Evolutionary conservation across 169 alveolate species (phyloP).

Genomic region (Cryptosporidium andersoni): DNA sequence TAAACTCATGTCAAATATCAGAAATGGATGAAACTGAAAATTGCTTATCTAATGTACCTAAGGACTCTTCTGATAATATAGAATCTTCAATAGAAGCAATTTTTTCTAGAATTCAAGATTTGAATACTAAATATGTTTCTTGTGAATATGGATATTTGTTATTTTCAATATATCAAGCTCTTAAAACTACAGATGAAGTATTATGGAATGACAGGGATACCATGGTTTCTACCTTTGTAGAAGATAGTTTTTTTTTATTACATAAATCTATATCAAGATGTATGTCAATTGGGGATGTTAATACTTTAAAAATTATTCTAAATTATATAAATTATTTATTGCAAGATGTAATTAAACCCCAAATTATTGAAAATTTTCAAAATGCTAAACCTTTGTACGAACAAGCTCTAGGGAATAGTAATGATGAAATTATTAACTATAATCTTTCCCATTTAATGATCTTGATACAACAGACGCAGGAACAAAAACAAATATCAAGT

Average conservation of each 20-base stretch:
- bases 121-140: constrained; percentile 56
- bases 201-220: constrained; percentile 52
- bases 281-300: constrained; percentile 35
- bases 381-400: constrained; percentile 32
- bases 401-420: constrained; percentile 45
- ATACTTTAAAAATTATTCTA: constrained; percentile 19
- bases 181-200: constrained; percentile 44
- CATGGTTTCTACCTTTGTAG: constrained; percentile 58
- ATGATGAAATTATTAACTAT: constrained; percentile 34
- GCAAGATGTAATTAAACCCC: constrained; percentile 24
- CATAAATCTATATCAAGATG: constrained; percentile 58
- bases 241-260: constrained; percentile 46
- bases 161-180: constrained; percentile 55
- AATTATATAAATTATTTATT: constrained; percentile 41
- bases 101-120: constrained; percentile 20
- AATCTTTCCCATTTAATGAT: constrained; percentile 14
- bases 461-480: constrained; percentile 30
- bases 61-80: background rate
- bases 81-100: background rate
- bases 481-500: background rate
- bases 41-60: background rate
- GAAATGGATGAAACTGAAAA: background rate
- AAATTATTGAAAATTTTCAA: constrained; percentile 45
- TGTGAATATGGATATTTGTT: constrained; percentile 56
- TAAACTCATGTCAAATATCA: constrained; percentile 17